phyloP scores from a whole-genome alignment of 371 early-diverging fungal species.

The Lichtheimia ornata region DNA sequence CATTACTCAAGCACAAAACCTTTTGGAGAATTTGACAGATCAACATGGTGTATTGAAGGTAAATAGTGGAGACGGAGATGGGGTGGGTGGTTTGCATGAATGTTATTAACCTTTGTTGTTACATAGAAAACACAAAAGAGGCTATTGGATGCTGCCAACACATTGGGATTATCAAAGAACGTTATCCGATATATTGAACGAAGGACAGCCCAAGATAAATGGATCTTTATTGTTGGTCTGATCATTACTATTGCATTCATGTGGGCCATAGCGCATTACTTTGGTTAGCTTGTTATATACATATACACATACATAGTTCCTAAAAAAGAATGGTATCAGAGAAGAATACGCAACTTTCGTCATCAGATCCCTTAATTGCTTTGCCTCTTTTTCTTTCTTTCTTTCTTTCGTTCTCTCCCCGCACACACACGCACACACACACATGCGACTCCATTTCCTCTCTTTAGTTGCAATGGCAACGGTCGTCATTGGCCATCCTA shows the following conservation, averaged over 20 bases:
- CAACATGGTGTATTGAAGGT: conserved; percentile 82
- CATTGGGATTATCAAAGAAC: conserved; percentile 80
- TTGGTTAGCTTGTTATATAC: conserved; percentile 34
- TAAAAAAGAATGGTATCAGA: not conserved
- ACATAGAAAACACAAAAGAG: conserved; percentile 73
- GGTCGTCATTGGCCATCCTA: conserved; percentile 6
- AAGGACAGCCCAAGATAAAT: conserved; percentile 76
- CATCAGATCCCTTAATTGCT: not conserved
- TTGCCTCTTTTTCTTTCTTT: conserved; percentile 5
- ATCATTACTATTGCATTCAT: conserved; percentile 57
- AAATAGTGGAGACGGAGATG: not conserved
- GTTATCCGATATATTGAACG: conserved; percentile 85
- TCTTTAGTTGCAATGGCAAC: not conserved
- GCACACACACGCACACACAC: not conserved
- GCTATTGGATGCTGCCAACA: conserved; percentile 77
- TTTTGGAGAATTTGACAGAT: conserved; percentile 74
- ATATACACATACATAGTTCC: too few species aligned
- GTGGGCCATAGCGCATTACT: conserved; percentile 65
- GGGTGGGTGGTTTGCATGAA: not conserved
- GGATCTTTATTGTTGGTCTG: conserved; percentile 80
- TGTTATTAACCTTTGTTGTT: not conserved
- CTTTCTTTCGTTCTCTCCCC: not conserved
- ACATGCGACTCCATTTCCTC: not conserved
- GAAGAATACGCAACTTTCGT: too few species aligned
- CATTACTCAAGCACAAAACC: conserved; percentile 68